Percentiles rank a stretch among this genome's conserved stretches.
Conservation (phyloP, 441 rosid genomes). For the Croton laevigatus region DNA sequence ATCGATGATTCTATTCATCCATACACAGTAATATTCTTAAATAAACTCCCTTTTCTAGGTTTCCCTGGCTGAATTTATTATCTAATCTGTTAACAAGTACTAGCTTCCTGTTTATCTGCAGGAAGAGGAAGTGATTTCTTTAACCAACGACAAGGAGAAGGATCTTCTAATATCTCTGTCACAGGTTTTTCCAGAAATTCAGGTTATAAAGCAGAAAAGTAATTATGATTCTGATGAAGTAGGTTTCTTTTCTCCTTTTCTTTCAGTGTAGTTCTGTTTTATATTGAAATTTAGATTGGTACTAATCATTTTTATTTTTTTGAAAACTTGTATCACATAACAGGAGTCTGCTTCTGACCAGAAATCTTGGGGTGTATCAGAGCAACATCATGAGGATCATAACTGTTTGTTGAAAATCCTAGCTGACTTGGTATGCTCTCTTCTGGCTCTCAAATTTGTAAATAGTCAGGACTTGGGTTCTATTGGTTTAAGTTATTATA, state of each 20-base stretch:
- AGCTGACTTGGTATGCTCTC: conserved; percentile 48
- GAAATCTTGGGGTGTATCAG: conserved; percentile 13
- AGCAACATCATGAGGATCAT: conserved; percentile 23
- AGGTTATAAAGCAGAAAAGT: conserved; percentile 33
- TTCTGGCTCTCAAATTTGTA: not conserved
- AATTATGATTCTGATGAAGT: conserved; percentile 29
- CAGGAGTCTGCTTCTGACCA: conserved; percentile 24
- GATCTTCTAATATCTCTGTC: conserved; percentile 52
- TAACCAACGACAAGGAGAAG: conserved; percentile 42
- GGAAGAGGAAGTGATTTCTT: conserved; percentile 30
- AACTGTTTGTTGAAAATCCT: conserved; percentile 35
- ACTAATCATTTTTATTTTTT: not conserved
- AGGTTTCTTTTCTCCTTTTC: not conserved
- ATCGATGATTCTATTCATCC: conserved; percentile 39
- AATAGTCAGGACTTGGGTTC: too few species aligned
- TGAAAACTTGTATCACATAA: not conserved
- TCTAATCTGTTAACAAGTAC: not conserved
- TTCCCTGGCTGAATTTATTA: not conserved
- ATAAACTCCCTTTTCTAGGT: not conserved
- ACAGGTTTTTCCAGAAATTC: conserved; percentile 52
- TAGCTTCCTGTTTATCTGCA: conserved; percentile 13
- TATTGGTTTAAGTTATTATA: too few species aligned
- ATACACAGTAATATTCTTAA: conserved; percentile 30
- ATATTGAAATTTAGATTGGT: not conserved
- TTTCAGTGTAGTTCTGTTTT: not conserved